Percentiles rank a stretch among this genome's conserved stretches.
Evolutionary conservation across 179 eudicot genomes (phyloP).

Genomic region (Heliamphora pulchella): DNA sequence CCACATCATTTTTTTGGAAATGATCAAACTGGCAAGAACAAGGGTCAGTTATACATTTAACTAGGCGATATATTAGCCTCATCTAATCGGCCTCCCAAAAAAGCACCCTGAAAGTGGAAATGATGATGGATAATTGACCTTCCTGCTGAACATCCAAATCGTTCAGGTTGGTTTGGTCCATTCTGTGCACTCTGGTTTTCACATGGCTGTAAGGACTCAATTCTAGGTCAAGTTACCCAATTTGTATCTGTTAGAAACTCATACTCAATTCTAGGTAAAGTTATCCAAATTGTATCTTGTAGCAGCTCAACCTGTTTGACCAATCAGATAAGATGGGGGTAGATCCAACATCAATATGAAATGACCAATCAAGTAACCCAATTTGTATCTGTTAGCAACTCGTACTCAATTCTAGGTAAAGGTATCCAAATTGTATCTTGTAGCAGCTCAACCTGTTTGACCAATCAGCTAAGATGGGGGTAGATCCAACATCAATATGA

Average conservation of each 20-base stretch:
- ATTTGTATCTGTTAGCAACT: not conserved
- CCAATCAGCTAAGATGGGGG: not conserved
- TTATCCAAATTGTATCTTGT: not conserved
- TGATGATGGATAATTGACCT: not conserved
- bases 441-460: conserved; percentile 7
- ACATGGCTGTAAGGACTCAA: not conserved
- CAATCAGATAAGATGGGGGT: no score
- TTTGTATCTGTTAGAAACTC: not conserved
- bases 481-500: not conserved
- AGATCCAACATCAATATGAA: no score
- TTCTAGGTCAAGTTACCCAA: not conserved
- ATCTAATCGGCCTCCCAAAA: not conserved
- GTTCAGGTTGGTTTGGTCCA: not conserved
- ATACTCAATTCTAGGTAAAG: not conserved
- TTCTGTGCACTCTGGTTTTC: not conserved
- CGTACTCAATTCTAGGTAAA: not conserved
- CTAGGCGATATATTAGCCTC: conserved; percentile 6
- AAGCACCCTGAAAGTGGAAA: not conserved
- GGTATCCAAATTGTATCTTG: not conserved
- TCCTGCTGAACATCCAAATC: not conserved
- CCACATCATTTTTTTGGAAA: not conserved
- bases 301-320: conserved; percentile 3
- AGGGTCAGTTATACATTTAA: not conserved
- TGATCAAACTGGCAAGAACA: not conserved
- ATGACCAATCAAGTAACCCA: not conserved